Conservation (phyloP, 139 green algal genomes). For the Haematococcus lacustris region DNA sequence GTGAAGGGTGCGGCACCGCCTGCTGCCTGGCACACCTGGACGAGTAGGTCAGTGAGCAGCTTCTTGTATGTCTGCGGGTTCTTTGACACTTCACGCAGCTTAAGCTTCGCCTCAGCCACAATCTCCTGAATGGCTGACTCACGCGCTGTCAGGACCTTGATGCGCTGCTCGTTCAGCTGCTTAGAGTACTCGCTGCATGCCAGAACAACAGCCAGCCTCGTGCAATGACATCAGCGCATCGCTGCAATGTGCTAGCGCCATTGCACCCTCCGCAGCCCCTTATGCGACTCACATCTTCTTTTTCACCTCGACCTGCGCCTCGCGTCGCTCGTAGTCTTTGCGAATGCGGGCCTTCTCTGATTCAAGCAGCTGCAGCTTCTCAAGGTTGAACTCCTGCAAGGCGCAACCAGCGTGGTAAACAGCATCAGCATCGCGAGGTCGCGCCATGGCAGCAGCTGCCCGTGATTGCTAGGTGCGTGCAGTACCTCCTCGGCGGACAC, state of each 20-base stretch:
- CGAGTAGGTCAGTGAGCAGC: slow-evolving; percentile 79
- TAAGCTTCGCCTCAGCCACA: slow-evolving; percentile 42
- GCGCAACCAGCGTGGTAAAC: no score
- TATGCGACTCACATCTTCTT: no score
- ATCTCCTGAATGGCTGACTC: slow-evolving; percentile 75
- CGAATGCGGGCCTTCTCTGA: slow-evolving; percentile 90
- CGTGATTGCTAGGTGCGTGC: no score
- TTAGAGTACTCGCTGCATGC: slow-evolving; percentile 95
- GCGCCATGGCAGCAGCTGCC: no score
- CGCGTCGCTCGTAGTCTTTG: slow-evolving; percentile 92
- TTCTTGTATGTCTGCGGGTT: slow-evolving; percentile 69
- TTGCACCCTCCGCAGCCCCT: no score
- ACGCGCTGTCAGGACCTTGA: slow-evolving; percentile 87
- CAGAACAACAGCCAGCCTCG: no score
- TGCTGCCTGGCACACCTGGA: no score
- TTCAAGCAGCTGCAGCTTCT: slow-evolving; percentile 95
- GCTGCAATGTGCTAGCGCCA: no score
- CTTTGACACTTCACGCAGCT: slow-evolving; percentile 54
- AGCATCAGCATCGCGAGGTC: no score
- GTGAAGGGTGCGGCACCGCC: no score
- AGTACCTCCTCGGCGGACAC: slow-evolving; percentile 95
- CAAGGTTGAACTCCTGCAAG: slow-evolving; percentile 98
- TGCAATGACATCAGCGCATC: no score
- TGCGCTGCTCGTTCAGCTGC: slow-evolving; percentile 86
- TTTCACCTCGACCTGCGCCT: slow-evolving; percentile 87